Evolutionary conservation across 495 filamentous ascomycete species (phyloP), one percentile per base, ranked within the genome.

Genomic region (Cenococcum geophilum): DNA sequence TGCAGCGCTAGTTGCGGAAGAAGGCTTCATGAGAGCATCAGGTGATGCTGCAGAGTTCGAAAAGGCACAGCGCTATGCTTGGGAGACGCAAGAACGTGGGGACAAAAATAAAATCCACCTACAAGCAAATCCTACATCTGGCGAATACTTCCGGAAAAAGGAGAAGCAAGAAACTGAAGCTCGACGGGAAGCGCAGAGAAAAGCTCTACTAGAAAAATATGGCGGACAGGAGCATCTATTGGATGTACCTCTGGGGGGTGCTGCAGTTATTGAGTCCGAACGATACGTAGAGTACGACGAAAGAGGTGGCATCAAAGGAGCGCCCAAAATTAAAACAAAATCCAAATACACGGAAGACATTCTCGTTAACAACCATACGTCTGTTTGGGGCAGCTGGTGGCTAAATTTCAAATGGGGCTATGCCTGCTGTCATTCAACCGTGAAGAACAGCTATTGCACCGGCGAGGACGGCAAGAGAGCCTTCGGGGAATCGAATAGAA

Each of bases 311-410:
- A 86, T 97, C 77, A 97, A 97, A 76, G 92, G 92, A 27, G 85
- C 83, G n/a, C 85, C 86, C 9, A 89, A 86, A 74, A 80, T 79
- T 37, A 79, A 78, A 22, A 83, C 84, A 21, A 93, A 87, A 71
- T 92, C 88, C 20, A 97, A 97, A 69, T 97, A 97, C 67, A 73
- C 84, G 0, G 93, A 98, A 67, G 90, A 98, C 65, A 79, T 96
- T 4, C 76, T 89, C 63, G 78, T 83, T 73, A 92, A 95, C 76
- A 98, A 98, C 68, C 93, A 98, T 71, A 89, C 84, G 21, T 83
- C 87, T 0, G 89, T 96, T 0, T 98, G 92, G 89, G 93, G 93
- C 37, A 96, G 91, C 70, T 98, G 93, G 93, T 98, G 93, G 93
- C 80, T 82, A 45, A 84, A 89, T 59, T 97, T 96, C 76, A 79